Base-by-base conservation (phyloP, 108 stramenopile genomes). In the Skeletonema grethae region DNA sequence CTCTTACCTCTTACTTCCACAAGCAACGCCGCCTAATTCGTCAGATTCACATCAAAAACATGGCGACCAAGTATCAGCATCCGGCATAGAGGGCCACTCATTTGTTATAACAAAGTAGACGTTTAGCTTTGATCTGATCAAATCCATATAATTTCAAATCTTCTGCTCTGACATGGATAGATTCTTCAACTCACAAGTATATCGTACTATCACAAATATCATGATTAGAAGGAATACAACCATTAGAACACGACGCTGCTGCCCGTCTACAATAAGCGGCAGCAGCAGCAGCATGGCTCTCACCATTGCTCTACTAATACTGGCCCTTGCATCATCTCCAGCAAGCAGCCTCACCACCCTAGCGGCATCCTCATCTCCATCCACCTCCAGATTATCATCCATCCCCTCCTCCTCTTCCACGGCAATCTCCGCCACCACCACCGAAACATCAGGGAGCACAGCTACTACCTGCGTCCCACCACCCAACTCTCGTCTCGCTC, bases 401-500 rank as follows among this genome's bases (percentile, higher is more conserved):
- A n/a, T n/a, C n/a, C n/a, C 50, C 3, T 53, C 50, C 50, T 53
- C 46, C 15, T 45, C 43, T 7, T 48, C 46, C 6, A 48, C 46
- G 16, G 46, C 46, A 16, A n/a, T 48, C 18, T 48, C 46, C 0
- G n/a, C 46, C 46, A 48, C 59, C 59, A 31, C 60, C 60, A 24
- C 60, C 4, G 60, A 25, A 28, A 28, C 25, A 28, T 28, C 25
- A 28, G n/a, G n/a, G n/a, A n/a, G n/a, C n/a, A n/a, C 25, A 28
- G 25, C 25, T 28, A 32, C 22, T 2, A 13, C 57, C 60, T 61
- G 38, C 32, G 60, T 61, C 18, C 60, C 60, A 0, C 60, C 60
- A 18, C 60, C 60, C 60, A 61, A 61, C 60, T 61, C 60, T 2
- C 60, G 60, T 1, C 60, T 61, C 13, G 60, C 34, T 35, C 60